phyloP scores from a whole-genome alignment of 345 rosid species.

The Citrus reticulata region DNA sequence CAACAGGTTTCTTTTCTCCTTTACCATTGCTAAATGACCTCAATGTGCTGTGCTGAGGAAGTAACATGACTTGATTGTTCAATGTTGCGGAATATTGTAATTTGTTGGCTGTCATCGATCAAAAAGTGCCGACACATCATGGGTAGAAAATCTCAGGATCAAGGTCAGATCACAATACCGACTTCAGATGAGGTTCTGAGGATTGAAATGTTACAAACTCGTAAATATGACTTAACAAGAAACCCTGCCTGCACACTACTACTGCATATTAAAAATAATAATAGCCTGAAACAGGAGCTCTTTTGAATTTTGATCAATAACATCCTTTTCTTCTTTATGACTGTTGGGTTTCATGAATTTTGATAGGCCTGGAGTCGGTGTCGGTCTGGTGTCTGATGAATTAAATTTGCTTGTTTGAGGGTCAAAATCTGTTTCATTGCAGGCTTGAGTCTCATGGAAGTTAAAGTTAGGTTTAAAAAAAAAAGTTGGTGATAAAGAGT shows the following conservation, averaged over 20 bases:
- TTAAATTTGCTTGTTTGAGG: neutral
- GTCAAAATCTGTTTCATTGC: constrained; percentile 1
- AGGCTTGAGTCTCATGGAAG: neutral
- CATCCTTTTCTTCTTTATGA: neutral
- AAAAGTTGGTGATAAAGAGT: neutral
- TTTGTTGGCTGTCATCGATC: neutral
- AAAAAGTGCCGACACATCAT: too few relatives aligned
- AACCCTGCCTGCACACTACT: too few relatives aligned
- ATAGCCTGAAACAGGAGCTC: too few relatives aligned
- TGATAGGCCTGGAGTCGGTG: neutral
- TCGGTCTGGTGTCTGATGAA: neutral
- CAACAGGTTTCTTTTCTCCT: constrained; percentile 8
- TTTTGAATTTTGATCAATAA: neutral
- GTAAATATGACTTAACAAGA: neutral
- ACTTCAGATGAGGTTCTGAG: too few relatives aligned
- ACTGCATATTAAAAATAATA: too few relatives aligned
- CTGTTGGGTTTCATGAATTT: neutral
- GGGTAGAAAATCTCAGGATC: neutral
- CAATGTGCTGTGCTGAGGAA: neutral
- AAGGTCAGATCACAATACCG: neutral
- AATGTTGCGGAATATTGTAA: neutral
- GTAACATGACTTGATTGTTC: neutral
- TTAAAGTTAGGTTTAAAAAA: neutral
- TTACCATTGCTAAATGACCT: neutral
- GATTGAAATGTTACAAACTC: too few relatives aligned